Evolutionary conservation across 2,329 filamentous ascomycete species (phyloP), one percentile per base, ranked within the genome.

Genomic region (Bipolaris victoriae): DNA sequence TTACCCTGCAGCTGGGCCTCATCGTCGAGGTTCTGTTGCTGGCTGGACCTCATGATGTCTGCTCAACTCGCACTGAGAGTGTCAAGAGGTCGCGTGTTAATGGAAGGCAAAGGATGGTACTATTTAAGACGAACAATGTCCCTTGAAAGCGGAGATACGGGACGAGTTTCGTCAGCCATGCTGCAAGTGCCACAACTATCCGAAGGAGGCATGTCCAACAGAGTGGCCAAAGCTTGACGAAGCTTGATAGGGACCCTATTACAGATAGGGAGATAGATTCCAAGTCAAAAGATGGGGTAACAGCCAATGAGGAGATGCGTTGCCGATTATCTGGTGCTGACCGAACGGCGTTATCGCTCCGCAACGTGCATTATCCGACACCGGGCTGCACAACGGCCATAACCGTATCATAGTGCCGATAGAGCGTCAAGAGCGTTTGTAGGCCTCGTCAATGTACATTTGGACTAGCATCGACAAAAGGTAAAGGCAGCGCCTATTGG

Each of bases 1-100:
- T 20, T 20, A 46, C 43, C 43, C 44, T 71, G 68, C 20, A 77
- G 63, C 49, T 76, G 71, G 1, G 72, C 67, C 54, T 77, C 75
- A 58, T 76, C 74, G 43, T 70, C 68, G 44, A 61, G 65, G 24
- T 24, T 64, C 52, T 64, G 57, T 51, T 31, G 65, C 55, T 65
- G 59, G 11, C 35, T 26, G 10, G 61, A 45, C 48, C 46, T 55
- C 71, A 74, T 73, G 9, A 55, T 71, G 39, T 40, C 49, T 43
- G n/a, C 36, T 33, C 4, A 18, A 7, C 15, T 13, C 31, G 35
- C 26, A 29, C 16, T 22, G 29, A 22, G 39, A 33, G 13, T 41
- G 16, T 22, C 16, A 13, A 31, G 24, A 5, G 22, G 22, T 22
- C 4, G 18, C 18, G 7, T 16, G 10, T 7, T 5, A 6, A n/a